Conservation (phyloP, 441 rosid species). For the Codiaeum variegatum region DNA sequence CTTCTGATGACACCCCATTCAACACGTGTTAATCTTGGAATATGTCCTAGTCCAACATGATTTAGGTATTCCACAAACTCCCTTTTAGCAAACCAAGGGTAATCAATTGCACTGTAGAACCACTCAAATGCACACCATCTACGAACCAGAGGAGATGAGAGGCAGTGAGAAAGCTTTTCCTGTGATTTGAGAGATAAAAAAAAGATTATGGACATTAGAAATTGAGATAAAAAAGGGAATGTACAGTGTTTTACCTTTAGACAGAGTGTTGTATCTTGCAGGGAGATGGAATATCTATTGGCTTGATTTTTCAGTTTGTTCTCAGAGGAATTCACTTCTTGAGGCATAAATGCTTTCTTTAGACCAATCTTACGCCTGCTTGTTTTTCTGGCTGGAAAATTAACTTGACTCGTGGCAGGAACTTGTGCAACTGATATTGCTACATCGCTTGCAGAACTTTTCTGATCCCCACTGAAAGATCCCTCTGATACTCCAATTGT, state of each 20-base stretch:
- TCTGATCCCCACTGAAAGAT: slow-evolving; percentile 37
- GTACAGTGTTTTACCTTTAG: slow-evolving; percentile 43
- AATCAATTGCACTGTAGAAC: slow-evolving; percentile 97
- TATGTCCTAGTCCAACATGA: slow-evolving; percentile 92
- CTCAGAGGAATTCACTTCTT: slow-evolving; percentile 39
- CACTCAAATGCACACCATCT: slow-evolving; percentile 95
- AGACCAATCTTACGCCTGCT: slow-evolving; percentile 65
- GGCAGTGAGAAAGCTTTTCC: slow-evolving; percentile 63
- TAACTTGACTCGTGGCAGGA: slow-evolving; percentile 40
- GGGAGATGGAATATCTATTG: slow-evolving; percentile 23
- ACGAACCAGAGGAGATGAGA: slow-evolving; percentile 61
- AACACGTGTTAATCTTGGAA: slow-evolving; percentile 85
- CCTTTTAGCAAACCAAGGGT: slow-evolving; percentile 95
- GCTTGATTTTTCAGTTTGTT: slow-evolving; percentile 33
- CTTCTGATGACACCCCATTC: slow-evolving; percentile 99
- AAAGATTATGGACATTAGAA: background rate
- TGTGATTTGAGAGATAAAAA: slow-evolving; percentile 29
- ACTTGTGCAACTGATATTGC: slow-evolving; percentile 37
- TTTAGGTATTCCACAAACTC: slow-evolving; percentile 89
- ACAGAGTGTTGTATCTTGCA: slow-evolving; percentile 33
- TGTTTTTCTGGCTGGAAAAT: slow-evolving; percentile 39
- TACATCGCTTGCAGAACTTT: slow-evolving; percentile 31
- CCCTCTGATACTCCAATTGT: slow-evolving; percentile 36
- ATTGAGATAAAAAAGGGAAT: slow-evolving; percentile 9
- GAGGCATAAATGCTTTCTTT: slow-evolving; percentile 37